Evolutionary conservation across 148 eudicot species (phyloP), one percentile per base, ranked within the genome.

Genomic region (Beta vulgaris): DNA sequence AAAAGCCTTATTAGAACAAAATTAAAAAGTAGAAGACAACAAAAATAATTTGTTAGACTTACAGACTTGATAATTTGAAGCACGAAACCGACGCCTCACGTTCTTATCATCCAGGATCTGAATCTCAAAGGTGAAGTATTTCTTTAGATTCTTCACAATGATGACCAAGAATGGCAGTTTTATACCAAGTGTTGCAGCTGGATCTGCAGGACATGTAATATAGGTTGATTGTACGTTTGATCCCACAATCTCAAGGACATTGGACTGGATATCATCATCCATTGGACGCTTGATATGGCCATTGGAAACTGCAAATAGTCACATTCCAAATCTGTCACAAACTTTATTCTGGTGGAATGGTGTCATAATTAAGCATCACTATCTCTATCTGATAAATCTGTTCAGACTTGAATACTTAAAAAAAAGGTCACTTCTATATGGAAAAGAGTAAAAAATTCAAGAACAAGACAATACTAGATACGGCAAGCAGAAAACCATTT

Each of bases 51-150:
- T 68, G 89, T 78, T 75, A 87, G 79, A 95, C 97, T 95, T 95
- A 95, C 98, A 88, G 86, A 94, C 99, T 92, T 95, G 99, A 89
- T 81, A 96, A 82, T 92, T 96, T 82, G 99, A 96, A 87, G 99
- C 91, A 57, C 99, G 99, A 73, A 96, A 96, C 62, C 99, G 92
- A 61, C 99, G 88, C 79, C 99, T 90, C 76, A 96, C 99, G 81
- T 96, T 96, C 89, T 93, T 96, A 83, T 96, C 99, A 81, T 96
- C 99, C 88, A 96, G 81, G 80, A 96, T 87, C 82, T 96, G 99
- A 79, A 96, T 96, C 90, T 96, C 99, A 71, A 96, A 96, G 14
- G 95, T 85, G 87, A 92, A 96, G 79, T 91, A 96, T 78, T 96
- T 93, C 91, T 91, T 96, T 71, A 91, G 63, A 76, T 96, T 96